Conservation (phyloP, 768 basidiomycete species). For the Amanita exitialis region DNA sequence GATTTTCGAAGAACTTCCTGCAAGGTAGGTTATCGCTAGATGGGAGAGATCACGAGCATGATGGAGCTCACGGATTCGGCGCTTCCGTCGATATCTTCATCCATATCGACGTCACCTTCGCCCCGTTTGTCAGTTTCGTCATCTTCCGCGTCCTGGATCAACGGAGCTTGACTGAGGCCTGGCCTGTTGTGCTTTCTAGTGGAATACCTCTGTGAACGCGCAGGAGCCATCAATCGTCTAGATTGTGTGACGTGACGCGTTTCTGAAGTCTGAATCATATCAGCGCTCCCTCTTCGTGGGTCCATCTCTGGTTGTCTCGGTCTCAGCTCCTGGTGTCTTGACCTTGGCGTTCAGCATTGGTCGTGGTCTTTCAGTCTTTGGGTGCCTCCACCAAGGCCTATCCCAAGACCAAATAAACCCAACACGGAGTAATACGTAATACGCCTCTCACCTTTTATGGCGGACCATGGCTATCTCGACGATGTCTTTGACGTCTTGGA, state of each 20-base stretch:
- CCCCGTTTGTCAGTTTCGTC: background rate
- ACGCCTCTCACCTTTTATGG: background rate
- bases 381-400: no score
- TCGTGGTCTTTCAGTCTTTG: no score
- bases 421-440: no score
- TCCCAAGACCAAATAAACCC: no score
- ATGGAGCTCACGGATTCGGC: background rate
- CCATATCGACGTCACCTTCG: conserved; percentile 2
- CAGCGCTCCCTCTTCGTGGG: no score
- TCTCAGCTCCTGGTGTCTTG: no score
- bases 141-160: background rate
- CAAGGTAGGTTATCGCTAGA: background rate
- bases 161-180: conserved; percentile 3
- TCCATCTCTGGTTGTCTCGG: no score
- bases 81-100: background rate
- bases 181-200: background rate
- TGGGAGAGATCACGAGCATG: background rate
- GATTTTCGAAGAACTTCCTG: conserved; percentile 57
- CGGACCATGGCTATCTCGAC: conserved; percentile 8
- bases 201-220: conserved; percentile 6
- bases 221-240: background rate
- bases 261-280: no score
- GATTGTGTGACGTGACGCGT: background rate
- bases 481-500: conserved; percentile 7
- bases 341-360: no score